These are phyloP conservation scores for Thymus quinquecostatus DNA, from an alignment of 257 asterid genomes.

Conservation along the genomic window DNA sequence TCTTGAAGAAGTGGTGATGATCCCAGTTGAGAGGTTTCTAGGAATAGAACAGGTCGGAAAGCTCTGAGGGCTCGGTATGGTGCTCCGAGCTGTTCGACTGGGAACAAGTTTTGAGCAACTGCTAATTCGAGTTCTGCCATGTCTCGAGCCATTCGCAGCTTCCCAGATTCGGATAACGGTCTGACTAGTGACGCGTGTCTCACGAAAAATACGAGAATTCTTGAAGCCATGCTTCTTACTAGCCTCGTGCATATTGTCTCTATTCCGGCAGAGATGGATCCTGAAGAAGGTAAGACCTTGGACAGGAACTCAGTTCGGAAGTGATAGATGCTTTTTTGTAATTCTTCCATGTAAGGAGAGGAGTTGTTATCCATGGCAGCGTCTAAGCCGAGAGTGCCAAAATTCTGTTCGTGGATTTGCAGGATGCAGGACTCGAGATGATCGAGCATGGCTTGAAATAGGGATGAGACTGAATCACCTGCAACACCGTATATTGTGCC, in stretches of 20 bases:
- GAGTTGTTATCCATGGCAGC: constrained; percentile 80
- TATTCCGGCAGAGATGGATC: constrained; percentile 44
- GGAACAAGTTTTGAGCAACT: constrained; percentile 85
- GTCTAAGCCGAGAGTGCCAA: constrained; percentile 70
- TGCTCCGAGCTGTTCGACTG: constrained; percentile 93
- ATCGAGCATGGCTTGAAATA: constrained; percentile 93
- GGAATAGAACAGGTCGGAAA: constrained; percentile 85
- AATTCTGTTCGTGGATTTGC: constrained; percentile 89
- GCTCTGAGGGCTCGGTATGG: constrained; percentile 97
- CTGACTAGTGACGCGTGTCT: constrained; percentile 92
- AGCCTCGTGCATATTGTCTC: constrained; percentile 88
- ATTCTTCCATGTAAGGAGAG: constrained; percentile 95
- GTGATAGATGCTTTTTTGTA: constrained; percentile 76
- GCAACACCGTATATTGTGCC: constrained; percentile 87
- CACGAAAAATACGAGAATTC: constrained; percentile 78
- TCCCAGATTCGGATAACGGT: constrained; percentile 94
- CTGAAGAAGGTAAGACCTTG: constrained; percentile 78
- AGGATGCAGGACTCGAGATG: constrained; percentile 84
- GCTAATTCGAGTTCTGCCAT: constrained; percentile 95
- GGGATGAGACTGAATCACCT: constrained; percentile 85
- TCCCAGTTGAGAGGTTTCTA: constrained; percentile 85
- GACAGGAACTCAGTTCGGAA: constrained; percentile 83
- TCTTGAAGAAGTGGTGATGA: constrained; percentile 89
- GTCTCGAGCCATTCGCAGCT: constrained; percentile 94
- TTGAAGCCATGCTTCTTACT: constrained; percentile 85